Percentiles rank a stretch among this genome's conserved stretches.
Evolutionary conservation across 306 rosid genomes (phyloP).

Genomic region (Malus fusca): DNA sequence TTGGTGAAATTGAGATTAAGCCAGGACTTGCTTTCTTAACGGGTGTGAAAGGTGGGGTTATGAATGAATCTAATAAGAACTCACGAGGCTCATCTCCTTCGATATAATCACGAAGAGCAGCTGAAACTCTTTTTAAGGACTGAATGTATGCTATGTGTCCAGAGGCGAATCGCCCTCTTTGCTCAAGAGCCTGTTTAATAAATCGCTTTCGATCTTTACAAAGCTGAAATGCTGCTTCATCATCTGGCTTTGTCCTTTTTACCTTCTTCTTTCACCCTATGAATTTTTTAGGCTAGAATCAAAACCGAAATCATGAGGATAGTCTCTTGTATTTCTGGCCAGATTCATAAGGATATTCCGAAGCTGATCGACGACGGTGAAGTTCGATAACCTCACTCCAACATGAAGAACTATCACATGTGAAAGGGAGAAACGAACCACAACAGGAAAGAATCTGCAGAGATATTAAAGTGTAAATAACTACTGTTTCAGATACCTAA

Average conservation of each 20-base stretch:
- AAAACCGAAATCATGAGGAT: slow-evolving; percentile 39
- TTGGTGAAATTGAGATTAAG: slow-evolving; percentile 60
- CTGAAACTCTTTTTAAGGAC: slow-evolving; percentile 65
- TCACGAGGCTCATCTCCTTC: slow-evolving; percentile 55
- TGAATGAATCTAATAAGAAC: slow-evolving; percentile 53
- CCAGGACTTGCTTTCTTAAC: slow-evolving; percentile 47
- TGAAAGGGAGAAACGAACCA: neutral
- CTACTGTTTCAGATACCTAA: neutral
- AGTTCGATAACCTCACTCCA: slow-evolving; percentile 9
- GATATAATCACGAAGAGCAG: slow-evolving; percentile 70
- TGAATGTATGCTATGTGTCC: slow-evolving; percentile 71
- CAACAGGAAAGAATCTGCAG: slow-evolving; percentile 8
- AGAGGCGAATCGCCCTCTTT: slow-evolving; percentile 56
- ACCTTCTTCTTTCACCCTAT: slow-evolving; percentile 24
- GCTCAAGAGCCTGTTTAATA: slow-evolving; percentile 85
- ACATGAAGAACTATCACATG: slow-evolving; percentile 6
- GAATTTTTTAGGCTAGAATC: slow-evolving; percentile 52
- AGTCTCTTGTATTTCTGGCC: slow-evolving; percentile 33
- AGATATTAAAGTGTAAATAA: neutral
- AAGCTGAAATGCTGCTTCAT: slow-evolving; percentile 82
- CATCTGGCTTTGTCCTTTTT: slow-evolving; percentile 54
- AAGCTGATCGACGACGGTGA: slow-evolving; percentile 11
- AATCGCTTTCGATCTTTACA: slow-evolving; percentile 77
- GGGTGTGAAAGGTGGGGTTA: slow-evolving; percentile 53
- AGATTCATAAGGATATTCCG: slow-evolving; percentile 52